Percentiles rank a stretch among this genome's conserved stretches.
phyloP scores from a whole-genome alignment of 1,139 yeast species.

The Starmera stellimalicola region DNA sequence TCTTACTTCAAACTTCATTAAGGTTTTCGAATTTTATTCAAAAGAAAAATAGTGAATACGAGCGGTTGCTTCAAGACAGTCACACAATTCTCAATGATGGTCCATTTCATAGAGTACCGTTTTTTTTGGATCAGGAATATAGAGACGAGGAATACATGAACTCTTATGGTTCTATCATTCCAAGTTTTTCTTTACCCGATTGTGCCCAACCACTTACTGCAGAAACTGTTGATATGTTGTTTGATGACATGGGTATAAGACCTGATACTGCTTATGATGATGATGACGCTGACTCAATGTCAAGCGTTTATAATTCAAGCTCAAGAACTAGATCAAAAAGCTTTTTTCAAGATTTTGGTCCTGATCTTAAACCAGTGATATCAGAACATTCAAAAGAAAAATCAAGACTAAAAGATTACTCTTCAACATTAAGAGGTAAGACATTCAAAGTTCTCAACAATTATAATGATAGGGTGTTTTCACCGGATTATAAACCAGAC shows the following conservation, averaged over 20 bases:
- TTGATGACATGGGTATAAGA: slow-evolving; percentile 22
- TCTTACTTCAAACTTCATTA: slow-evolving; percentile 44
- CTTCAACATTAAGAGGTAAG: slow-evolving; percentile 12
- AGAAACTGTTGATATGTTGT: slow-evolving; percentile 30
- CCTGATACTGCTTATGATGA: background rate
- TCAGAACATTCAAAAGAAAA: background rate
- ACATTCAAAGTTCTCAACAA: slow-evolving; percentile 25
- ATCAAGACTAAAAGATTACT: slow-evolving; percentile 2
- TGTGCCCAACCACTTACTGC: slow-evolving; percentile 52
- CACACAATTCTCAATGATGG: slow-evolving; percentile 70
- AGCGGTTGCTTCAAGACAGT: slow-evolving; percentile 45
- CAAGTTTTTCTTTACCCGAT: slow-evolving; percentile 58
- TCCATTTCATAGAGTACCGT: slow-evolving; percentile 73
- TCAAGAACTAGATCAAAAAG: background rate
- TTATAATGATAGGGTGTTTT: slow-evolving; percentile 35
- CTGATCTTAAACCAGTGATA: slow-evolving; percentile 3
- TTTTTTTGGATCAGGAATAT: slow-evolving; percentile 45
- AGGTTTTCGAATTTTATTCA: slow-evolving; percentile 51
- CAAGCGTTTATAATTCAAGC: background rate
- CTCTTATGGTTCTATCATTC: slow-evolving; percentile 42
- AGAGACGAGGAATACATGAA: slow-evolving; percentile 37
- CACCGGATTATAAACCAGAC: slow-evolving; percentile 34
- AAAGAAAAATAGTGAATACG: slow-evolving; percentile 37
- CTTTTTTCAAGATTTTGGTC: slow-evolving; percentile 13
- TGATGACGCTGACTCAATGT: background rate